Percentiles rank a stretch among this genome's conserved stretches.
phyloP scores from a whole-genome alignment of 441 rosid species.

The Croton laevigatus region DNA sequence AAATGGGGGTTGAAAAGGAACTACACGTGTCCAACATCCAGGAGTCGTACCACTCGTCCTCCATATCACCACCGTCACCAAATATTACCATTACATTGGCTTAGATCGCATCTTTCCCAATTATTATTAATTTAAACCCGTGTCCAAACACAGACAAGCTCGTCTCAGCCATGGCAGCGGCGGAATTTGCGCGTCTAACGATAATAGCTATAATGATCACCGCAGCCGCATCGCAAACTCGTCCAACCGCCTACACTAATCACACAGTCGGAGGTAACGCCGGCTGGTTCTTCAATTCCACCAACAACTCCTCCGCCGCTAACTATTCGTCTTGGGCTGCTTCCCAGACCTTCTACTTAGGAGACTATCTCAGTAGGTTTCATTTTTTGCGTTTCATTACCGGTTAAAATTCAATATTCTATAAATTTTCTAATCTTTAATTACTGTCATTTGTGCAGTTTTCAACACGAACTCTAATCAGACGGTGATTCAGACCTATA shows the following conservation, averaged over 20 bases:
- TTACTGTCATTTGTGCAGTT: slow-evolving; percentile 27
- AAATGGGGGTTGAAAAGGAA: too few relatives aligned
- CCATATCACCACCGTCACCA: background rate
- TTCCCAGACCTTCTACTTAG: slow-evolving; percentile 47
- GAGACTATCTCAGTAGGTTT: slow-evolving; percentile 58
- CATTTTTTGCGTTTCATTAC: background rate
- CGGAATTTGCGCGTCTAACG: slow-evolving; percentile 18
- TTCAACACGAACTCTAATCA: slow-evolving; percentile 54
- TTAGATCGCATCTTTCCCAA: background rate
- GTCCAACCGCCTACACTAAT: slow-evolving; percentile 44
- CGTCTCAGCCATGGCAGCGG: slow-evolving; percentile 18
- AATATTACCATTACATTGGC: background rate
- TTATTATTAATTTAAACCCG: background rate
- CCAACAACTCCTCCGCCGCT: slow-evolving; percentile 41
- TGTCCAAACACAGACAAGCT: background rate
- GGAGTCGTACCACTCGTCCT: background rate
- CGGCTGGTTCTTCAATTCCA: slow-evolving; percentile 56
- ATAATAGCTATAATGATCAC: slow-evolving; percentile 33
- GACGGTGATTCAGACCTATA: slow-evolving; percentile 58
- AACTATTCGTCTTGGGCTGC: slow-evolving; percentile 59
- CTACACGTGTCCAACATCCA: slow-evolving; percentile 9
- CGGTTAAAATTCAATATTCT: too few relatives aligned
- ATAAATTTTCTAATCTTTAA: background rate
- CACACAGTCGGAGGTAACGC: slow-evolving; percentile 53
- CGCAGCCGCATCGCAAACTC: slow-evolving; percentile 20